Percentiles rank a stretch among this genome's conserved stretches.
Evolutionary conservation across 202 grass and related monocot genomes (phyloP).

Genomic region (Tripidium arundinaceum): DNA sequence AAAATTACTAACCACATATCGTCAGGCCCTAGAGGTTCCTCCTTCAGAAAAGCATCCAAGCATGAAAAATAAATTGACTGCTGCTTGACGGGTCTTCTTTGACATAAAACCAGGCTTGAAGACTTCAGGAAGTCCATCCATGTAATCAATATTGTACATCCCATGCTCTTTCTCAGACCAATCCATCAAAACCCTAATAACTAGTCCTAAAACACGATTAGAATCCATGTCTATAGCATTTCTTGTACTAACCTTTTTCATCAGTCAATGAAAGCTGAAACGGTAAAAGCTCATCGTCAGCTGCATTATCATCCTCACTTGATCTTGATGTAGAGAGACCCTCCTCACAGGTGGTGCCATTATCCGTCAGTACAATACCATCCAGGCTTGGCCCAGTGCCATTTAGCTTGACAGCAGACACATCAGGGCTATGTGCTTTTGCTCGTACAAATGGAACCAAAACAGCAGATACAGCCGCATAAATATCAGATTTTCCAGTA

Average conservation of each 20-base stretch:
- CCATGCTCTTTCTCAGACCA: conserved; percentile 78
- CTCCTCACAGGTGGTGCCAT: conserved; percentile 24
- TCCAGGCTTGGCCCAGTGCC: conserved; percentile 66
- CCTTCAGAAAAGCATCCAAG: conserved; percentile 90
- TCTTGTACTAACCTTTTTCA: conserved; percentile 55
- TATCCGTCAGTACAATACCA: conserved; percentile 72
- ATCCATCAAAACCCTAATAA: conserved; percentile 66
- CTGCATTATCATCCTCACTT: conserved; percentile 42
- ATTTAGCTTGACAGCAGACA: conserved; percentile 34
- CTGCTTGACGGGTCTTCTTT: conserved; percentile 90
- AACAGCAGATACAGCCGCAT: conserved; percentile 51
- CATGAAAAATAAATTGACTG: conserved; percentile 90
- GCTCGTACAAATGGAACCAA: conserved; percentile 64
- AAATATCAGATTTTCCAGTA: conserved; percentile 56
- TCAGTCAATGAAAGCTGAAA: conserved; percentile 71
- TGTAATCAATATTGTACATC: conserved; percentile 61
- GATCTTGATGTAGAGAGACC: conserved; percentile 48
- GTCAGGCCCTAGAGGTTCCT: conserved; percentile 94
- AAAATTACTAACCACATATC: conserved; percentile 91
- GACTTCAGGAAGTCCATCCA: conserved; percentile 84
- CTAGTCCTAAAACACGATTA: conserved; percentile 24
- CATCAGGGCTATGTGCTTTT: conserved; percentile 43
- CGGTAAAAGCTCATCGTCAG: conserved; percentile 36
- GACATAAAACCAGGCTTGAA: conserved; percentile 82
- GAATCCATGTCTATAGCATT: conserved; percentile 46